phyloP scores from a whole-genome alignment of 1,284 basidiomycete genomes.

The Trichosporon sp. region DNA sequence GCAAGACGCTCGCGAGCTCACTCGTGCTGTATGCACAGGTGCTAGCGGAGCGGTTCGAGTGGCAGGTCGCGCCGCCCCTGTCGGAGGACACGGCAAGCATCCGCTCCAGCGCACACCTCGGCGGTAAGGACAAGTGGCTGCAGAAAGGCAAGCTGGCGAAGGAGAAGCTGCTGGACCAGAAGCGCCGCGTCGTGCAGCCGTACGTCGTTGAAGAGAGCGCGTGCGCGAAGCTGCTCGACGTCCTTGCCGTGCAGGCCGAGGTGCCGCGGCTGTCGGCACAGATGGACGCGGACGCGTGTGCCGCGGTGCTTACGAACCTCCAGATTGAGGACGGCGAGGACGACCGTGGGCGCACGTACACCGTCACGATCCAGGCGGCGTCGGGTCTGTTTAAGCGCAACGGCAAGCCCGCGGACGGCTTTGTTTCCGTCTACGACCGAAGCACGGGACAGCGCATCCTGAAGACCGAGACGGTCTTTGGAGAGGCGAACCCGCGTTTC shows the following conservation, averaged over 20 bases:
- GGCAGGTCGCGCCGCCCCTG: slow-evolving; percentile 34
- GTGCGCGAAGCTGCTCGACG: slow-evolving; percentile 48
- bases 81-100: not conserved
- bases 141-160: slow-evolving; percentile 48
- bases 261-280: not conserved
- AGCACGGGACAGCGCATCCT: slow-evolving; percentile 36
- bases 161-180: slow-evolving; percentile 30
- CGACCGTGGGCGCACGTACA: slow-evolving; percentile 41
- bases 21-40: slow-evolving; percentile 44
- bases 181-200: slow-evolving; percentile 14
- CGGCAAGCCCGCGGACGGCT: slow-evolving; percentile 42
- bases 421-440: slow-evolving; percentile 37
- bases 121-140: slow-evolving; percentile 47
- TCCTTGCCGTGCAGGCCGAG: slow-evolving; percentile 31
- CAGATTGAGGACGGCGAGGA: slow-evolving; percentile 41
- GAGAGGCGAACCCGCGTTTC: slow-evolving; percentile 45
- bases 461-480: slow-evolving; percentile 46
- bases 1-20: slow-evolving; percentile 42
- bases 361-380: slow-evolving; percentile 38
- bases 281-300: not conserved
- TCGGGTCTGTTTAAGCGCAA: slow-evolving; percentile 37
- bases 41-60: slow-evolving; percentile 39
- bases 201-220: slow-evolving; percentile 14
- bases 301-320: slow-evolving; percentile 9
- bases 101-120: slow-evolving; percentile 10